Base-by-base conservation (phyloP, 23 red algal genomes). In the Cyanidiococcus yangmingshanensis region DNA sequence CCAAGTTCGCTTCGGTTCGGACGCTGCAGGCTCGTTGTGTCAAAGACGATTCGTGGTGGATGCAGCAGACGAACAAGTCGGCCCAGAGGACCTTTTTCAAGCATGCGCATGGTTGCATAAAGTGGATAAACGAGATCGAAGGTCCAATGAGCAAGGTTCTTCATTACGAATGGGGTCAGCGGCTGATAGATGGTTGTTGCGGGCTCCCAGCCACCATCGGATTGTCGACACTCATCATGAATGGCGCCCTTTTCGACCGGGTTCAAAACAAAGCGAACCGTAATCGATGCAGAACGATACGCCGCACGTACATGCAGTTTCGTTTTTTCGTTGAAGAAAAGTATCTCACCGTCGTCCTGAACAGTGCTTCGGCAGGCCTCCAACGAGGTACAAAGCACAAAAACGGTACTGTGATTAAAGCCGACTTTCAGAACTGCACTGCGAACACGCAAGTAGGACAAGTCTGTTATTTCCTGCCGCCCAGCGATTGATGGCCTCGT, bases 121-220 rank as follows among this genome's bases (percentile, higher is more conserved):
- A 71, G n/a, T 17, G 63, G 63, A 71, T 71, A 71, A 35, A 35
- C 63, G n/a, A 71, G 32, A 71, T 71, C 63, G 63, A 71, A 71
- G n/a, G 63, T 71, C 63, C 63, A 71, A 30, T 71, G 63, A 25
- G 63, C 63, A 12, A 71, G 27, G 27, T 71, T 71, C 63, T 71
- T 71, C 63, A 71, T 25, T 29, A 35, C 63, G 32, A 71, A 71
- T 12, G 21, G 63, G 7, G 63, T 71, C 63, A 71, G 32, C n/a
- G 63, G 63, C 27, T 32, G n/a, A 71, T 71, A 35, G n/a, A 71
- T 2, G n/a, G 63, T 71, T 25, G 63, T 71, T 7, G 16, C 16
- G n/a, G 7, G 32, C 63, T 71, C 63, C 21, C 63, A 71, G n/a
- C 63, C 45, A 54, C 45, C 45, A 21, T 54, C 45, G 7, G 45